A percentile compares a stretch with the other conserved stretches of the same genome.
Evolutionary conservation across 2,329 filamentous ascomycete species (phyloP).

Genomic region (Davidsoniella virescens): DNA sequence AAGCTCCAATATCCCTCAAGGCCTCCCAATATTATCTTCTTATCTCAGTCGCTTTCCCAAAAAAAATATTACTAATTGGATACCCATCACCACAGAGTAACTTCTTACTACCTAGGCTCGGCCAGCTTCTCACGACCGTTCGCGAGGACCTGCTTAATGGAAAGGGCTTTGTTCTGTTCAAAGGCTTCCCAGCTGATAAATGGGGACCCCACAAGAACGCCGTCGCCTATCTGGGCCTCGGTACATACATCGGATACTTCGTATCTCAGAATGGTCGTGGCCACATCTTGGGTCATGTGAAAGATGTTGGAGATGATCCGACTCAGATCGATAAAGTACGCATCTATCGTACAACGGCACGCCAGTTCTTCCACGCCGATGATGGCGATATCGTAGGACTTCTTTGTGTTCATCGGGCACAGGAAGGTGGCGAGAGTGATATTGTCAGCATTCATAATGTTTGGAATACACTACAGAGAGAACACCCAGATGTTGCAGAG

Average conservation of each 20-base stretch:
- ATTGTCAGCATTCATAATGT: slow-evolving; percentile 64
- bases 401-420: slow-evolving; percentile 61
- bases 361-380: slow-evolving; percentile 45
- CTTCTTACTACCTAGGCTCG: slow-evolving; percentile 28
- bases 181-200: slow-evolving; percentile 57
- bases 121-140: slow-evolving; percentile 21
- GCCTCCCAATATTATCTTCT: no score
- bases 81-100: slow-evolving; percentile 18
- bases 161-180: slow-evolving; percentile 83
- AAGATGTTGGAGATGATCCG: slow-evolving; percentile 65
- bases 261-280: slow-evolving; percentile 72
- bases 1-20: neutral
- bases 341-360: slow-evolving; percentile 75
- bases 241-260: slow-evolving; percentile 75
- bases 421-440: slow-evolving; percentile 72
- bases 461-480: slow-evolving; percentile 61
- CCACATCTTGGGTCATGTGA: slow-evolving; percentile 77
- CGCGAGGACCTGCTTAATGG: slow-evolving; percentile 46
- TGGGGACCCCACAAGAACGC: slow-evolving; percentile 72
- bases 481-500: slow-evolving; percentile 64
- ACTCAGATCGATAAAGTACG: slow-evolving; percentile 71
- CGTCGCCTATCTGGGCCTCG: slow-evolving; percentile 79
- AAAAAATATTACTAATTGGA: no score
- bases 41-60: neutral
- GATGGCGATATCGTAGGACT: slow-evolving; percentile 71